These are phyloP conservation scores for Clitopilus hobsonii DNA, from an alignment of 768 basidiomycete genomes.

Conservation along the genomic window DNA sequence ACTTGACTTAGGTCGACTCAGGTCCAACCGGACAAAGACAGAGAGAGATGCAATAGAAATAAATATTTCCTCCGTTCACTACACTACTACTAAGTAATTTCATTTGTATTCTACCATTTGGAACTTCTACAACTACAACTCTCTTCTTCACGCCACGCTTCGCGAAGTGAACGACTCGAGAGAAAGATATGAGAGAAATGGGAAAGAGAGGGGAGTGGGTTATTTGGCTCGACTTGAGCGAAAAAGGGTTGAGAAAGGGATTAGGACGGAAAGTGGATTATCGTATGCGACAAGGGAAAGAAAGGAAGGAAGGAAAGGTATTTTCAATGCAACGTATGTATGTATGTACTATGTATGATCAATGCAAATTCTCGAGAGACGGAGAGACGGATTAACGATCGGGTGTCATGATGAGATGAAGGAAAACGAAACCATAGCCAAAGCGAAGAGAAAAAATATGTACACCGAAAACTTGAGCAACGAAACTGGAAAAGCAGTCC, in stretches of 20 bases:
- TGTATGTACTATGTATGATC: neutral
- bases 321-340: neutral
- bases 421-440: neutral
- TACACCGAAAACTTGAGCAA: neutral
- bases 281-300: neutral
- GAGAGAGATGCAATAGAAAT: too few species aligned
- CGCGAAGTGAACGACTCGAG: too few species aligned
- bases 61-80: too few species aligned
- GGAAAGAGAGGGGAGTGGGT: neutral
- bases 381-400: neutral
- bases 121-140: too few species aligned
- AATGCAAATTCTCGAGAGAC: too few species aligned
- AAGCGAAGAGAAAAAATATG: neutral
- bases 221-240: too few species aligned
- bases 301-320: neutral
- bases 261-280: neutral
- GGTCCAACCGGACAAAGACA: too few species aligned
- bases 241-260: neutral
- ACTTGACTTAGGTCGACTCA: too few species aligned
- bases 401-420: too few species aligned
- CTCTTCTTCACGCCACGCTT: too few species aligned
- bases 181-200: neutral
- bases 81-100: too few species aligned
- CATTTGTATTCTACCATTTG: too few species aligned
- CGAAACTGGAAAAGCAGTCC: neutral